These are phyloP conservation scores for Coleophoma cylindrospora DNA, from an alignment of 2,329 filamentous ascomycete genomes.

Conservation along the genomic window DNA sequence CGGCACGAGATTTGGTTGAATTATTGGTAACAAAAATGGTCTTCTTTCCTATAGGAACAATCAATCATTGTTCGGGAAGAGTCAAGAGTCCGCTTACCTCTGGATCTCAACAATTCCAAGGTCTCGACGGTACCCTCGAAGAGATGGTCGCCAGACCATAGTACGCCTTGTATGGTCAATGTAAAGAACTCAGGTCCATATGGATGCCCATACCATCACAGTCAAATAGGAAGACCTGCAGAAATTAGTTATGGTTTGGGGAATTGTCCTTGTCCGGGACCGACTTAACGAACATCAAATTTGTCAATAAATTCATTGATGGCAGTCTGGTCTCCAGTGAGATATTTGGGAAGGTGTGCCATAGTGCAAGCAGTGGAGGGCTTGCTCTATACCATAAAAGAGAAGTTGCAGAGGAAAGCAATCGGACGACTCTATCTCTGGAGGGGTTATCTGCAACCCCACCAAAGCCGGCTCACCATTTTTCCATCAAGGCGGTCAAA, in stretches of 20 bases:
- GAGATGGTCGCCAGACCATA: slow-evolving; percentile 92
- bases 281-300: slow-evolving; percentile 73
- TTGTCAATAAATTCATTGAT: slow-evolving; percentile 81
- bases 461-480: too few relatives aligned
- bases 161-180: slow-evolving; percentile 58
- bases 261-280: slow-evolving; percentile 5
- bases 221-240: slow-evolving; percentile 85
- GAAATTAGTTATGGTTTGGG: slow-evolving; percentile 14
- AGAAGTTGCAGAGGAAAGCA: background rate
- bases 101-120: slow-evolving; percentile 72
- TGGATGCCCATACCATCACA: slow-evolving; percentile 72
- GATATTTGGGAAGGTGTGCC: slow-evolving; percentile 45
- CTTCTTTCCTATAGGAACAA: slow-evolving; percentile 64
- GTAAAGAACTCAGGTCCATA: slow-evolving; percentile 18
- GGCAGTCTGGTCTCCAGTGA: slow-evolving; percentile 73
- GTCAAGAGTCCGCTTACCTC: slow-evolving; percentile 50
- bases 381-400: background rate
- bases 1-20: slow-evolving; percentile 88
- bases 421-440: background rate
- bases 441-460: too few relatives aligned
- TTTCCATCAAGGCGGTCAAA: too few relatives aligned
- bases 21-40: slow-evolving; percentile 98
- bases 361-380: background rate
- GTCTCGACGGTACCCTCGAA: slow-evolving; percentile 85
- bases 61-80: slow-evolving; percentile 4